Base-by-base conservation (phyloP, 1,284 basidiomycete genomes). In the Cutaneotrichosporon mucoides region DNA sequence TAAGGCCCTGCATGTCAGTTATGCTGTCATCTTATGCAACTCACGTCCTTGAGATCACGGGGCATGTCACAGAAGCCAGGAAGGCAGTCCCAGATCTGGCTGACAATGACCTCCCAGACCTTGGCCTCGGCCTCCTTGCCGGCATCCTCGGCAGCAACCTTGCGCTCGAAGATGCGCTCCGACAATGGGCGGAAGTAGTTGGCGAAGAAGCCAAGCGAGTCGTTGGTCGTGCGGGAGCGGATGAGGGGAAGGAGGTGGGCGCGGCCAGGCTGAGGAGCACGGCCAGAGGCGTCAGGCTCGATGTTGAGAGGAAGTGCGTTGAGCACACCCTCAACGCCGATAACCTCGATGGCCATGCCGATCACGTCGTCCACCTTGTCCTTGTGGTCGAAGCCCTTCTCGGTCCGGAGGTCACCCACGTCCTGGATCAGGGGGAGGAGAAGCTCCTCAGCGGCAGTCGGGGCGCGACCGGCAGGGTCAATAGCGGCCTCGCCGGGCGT, bases 211-310 rank as follows among this genome's bases (percentile, higher is more conserved):
- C 79, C 79, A 45, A 99, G 82, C 81, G 88, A 60, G 84, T 94
- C 69, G 86, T 89, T 84, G 86, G 93, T 70, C 82, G 82, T 81
- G 44, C 78, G 84, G 37, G 89, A 84, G n/a, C 88, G 80, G 58
- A 99, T 86, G 56, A 98, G 82, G 4, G 96, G 95, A 6, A 99
- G 83, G 33, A 99, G 82, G 82, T 91, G 97, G 2, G 95, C 96
- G 48, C 91, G 87, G 15, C 82, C 83, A 6, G 79, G 79, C 57
- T 73, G 71, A 40, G 76, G 75, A 0, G 73, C 66, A 35, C 68
- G 66, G 35, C 78, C 77, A 16, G 61, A 76, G 13, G 56, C 83
- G 66, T 90, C 87, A 6, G 89, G 87, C 66, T 92, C 88, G 44
- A 99, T 81, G 69, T 94, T 92, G 53, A 99, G 82, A 1, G 96